Base-by-base conservation (phyloP, 1,284 basidiomycete genomes). In the Ceratobasidium sp. region DNA sequence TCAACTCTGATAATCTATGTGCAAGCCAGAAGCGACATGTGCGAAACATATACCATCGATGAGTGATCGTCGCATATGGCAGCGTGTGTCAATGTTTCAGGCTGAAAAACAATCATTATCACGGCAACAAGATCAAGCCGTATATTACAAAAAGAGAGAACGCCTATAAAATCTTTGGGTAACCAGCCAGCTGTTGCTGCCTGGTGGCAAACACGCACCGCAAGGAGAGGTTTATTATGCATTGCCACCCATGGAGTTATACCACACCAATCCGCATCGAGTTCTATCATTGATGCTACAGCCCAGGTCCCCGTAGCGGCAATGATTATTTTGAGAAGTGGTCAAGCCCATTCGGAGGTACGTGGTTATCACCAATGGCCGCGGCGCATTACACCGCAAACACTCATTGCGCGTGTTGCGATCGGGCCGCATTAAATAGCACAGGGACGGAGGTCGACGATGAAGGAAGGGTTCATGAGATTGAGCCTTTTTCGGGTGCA, bases 161-260 rank as follows among this genome's bases (percentile, higher is more conserved):
- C 7, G 7, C 18, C 18, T 55, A 9, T 55, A n/a, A n/a, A 55
- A 55, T 55, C 15, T 28, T 15, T 42, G 18, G 60, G 42, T 20
- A 42, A 42, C 20, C 18, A 42, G 15, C 60, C 60, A 42, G 5
- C 12, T 20, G 13, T 20, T 39, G 39, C 39, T 40, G 20, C 60
- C 60, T 63, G 60, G n/a, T n/a, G 60, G 60, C 42, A 18, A 63
- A 63, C 60, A 63, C 60, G 60, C 60, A 63, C 18, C 39, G 12
- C 20, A 20, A n/a, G 26, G 58, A 60, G 39, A 5, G 33, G 60
- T 20, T 13, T 63, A 28, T 33, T 42, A 20, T 33, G 39, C 15
- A 63, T 63, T 42, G 26, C 60, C 60, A 63, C 60, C 60, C 60
- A 39, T 18, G 39, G 26, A 20, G 26, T 20, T 40, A 63, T 39